These are phyloP conservation scores for Brassica hybrid DNA, from an alignment of 441 rosid species.

Conservation along the genomic window DNA sequence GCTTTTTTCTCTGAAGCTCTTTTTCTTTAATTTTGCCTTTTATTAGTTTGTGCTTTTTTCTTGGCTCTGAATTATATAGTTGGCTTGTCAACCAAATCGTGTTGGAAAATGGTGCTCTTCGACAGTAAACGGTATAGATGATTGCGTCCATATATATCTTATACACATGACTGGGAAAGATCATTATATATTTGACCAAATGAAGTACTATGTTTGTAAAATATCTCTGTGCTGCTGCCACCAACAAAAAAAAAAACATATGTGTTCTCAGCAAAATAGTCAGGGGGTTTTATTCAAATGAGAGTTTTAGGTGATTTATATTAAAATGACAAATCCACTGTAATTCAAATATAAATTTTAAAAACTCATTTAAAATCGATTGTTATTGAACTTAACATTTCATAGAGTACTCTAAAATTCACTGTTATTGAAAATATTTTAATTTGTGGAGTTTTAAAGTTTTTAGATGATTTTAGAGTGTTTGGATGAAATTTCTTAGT, in stretches of 20 bases:
- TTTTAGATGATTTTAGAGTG: too few relatives aligned
- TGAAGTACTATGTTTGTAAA: neutral
- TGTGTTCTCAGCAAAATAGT: neutral
- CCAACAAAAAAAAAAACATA: neutral
- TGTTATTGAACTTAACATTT: too few relatives aligned
- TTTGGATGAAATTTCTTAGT: too few relatives aligned
- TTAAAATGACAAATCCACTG: too few relatives aligned
- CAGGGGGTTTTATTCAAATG: too few relatives aligned
- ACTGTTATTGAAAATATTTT: too few relatives aligned
- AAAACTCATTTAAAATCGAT: too few relatives aligned
- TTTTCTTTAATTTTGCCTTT: slow-evolving; percentile 42
- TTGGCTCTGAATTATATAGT: slow-evolving; percentile 36
- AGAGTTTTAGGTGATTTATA: too few relatives aligned
- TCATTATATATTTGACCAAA: slow-evolving; percentile 9
- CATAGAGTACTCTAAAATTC: too few relatives aligned
- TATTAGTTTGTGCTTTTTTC: slow-evolving; percentile 47
- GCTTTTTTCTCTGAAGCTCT: slow-evolving; percentile 24
- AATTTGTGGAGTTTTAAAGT: too few relatives aligned
- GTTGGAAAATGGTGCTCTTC: slow-evolving; percentile 37
- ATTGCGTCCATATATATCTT: slow-evolving; percentile 22
- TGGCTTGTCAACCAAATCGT: slow-evolving; percentile 35
- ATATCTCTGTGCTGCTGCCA: slow-evolving; percentile 11
- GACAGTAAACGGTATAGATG: slow-evolving; percentile 17
- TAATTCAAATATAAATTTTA: too few relatives aligned
- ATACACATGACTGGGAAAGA: slow-evolving; percentile 1